A percentile compares a stretch with the other conserved stretches of the same genome.
Conservation (phyloP, 2,329 filamentous ascomycete species). For the Davidsoniella virescens region DNA sequence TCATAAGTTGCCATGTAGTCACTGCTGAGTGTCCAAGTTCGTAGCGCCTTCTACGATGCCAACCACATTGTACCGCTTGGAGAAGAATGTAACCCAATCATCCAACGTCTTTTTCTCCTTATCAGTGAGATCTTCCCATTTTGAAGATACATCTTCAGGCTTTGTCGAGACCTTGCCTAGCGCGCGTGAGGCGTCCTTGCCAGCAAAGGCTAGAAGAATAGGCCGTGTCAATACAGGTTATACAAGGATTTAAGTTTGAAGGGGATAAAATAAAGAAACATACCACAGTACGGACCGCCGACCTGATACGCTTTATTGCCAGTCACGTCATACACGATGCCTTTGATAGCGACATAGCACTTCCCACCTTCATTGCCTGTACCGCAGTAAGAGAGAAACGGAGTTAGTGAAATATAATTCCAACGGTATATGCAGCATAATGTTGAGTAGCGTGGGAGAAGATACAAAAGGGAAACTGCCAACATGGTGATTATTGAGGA, state of each 20-base stretch:
- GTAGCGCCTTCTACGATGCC: conserved; percentile 47
- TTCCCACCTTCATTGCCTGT: conserved; percentile 49
- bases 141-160: conserved; percentile 60
- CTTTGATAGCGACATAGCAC: conserved; percentile 59
- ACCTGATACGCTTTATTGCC: conserved; percentile 76
- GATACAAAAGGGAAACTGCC: background rate
- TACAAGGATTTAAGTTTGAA: background rate
- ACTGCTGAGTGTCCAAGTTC: conserved; percentile 29
- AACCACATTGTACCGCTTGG: conserved; percentile 87
- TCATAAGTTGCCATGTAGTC: background rate
- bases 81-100: conserved; percentile 94
- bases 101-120: conserved; percentile 73
- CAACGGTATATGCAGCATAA: background rate
- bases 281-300: conserved; percentile 74
- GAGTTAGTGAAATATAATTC: background rate
- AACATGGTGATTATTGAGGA: background rate
- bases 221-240: background rate
- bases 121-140: conserved; percentile 70
- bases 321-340: conserved; percentile 85
- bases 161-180: conserved; percentile 78
- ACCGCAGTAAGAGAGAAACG: background rate
- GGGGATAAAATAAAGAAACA: conserved; percentile 17
- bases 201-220: conserved; percentile 62
- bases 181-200: conserved; percentile 88
- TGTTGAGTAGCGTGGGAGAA: background rate